phyloP scores from a whole-genome alignment of 169 alveolate species.

The Plasmodium yoelii region DNA sequence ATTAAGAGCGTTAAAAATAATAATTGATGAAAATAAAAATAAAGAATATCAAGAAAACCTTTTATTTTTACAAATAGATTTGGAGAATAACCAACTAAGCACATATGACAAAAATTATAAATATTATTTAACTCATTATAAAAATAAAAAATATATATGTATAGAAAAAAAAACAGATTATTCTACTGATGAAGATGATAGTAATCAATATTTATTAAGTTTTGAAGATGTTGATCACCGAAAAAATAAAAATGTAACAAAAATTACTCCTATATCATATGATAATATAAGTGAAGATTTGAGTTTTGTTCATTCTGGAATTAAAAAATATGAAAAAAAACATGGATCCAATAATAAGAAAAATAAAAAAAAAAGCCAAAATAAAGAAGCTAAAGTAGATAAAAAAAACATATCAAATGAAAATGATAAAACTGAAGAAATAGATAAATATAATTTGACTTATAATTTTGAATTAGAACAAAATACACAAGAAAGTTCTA shows the following conservation, averaged over 20 bases:
- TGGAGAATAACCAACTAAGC: constrained; percentile 59
- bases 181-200: constrained; percentile 23
- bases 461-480: not conserved
- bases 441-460: not conserved
- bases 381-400: not conserved
- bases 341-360: constrained; percentile 9
- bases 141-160: constrained; percentile 67
- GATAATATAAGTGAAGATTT: constrained; percentile 43
- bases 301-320: constrained; percentile 57
- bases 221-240: not conserved
- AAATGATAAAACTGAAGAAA: not conserved
- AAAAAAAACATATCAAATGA: not conserved
- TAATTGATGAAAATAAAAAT: constrained; percentile 10
- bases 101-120: constrained; percentile 44
- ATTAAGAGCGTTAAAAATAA: constrained; percentile 30
- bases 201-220: not conserved
- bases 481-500: not conserved
- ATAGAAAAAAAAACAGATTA: constrained; percentile 61
- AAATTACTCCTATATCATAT: constrained; percentile 19
- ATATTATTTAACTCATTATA: constrained; percentile 57
- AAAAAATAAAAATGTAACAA: constrained; percentile 3
- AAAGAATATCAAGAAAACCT: constrained; percentile 14
- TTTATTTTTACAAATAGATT: constrained; percentile 56
- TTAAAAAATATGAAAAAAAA: constrained; percentile 42
- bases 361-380: constrained; percentile 2